Base-by-base conservation (phyloP, 176 grass and related monocot species). In the Eleusine coracana region DNA sequence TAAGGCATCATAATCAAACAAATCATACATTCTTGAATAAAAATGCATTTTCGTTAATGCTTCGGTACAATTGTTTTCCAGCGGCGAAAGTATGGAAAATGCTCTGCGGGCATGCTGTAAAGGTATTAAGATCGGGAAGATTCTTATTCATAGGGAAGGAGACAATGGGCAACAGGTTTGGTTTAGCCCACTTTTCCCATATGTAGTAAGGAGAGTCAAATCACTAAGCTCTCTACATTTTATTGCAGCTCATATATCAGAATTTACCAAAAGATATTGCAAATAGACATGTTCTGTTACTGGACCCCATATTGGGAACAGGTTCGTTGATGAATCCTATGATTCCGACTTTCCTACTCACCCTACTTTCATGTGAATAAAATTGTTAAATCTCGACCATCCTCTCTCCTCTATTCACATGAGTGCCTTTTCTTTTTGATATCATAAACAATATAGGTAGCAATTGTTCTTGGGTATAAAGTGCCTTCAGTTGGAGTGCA, bases 281-380 rank as follows among this genome's bases (percentile, higher is more conserved):
- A 86, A 94, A 94, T 84, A 92, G 96, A 65, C 87, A 99, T 90
- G 96, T 99, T 48, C 89, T 99, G 51, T 70, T 99, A 60, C 83
- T 99, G 93, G 96, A 96, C 80, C 96, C 96, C 56, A 99, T 99
- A 88, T 70, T 99, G 37, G 96, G 91, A 82, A 99, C 96, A 92
- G 96, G 96, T 99, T 89, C 36, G 87, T 90, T 79, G 40, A 64
- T 79, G 46, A 50, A 77, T 73, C 29, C 48, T 56, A 39, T 82
- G 46, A 60, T 82, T 68, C n/a, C 29, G 46, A 21, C 39, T 27
- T 74, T 36, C 21, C 23, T 73, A 12, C 73, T 4, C 5, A 66
- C 75, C 60, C 52, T 42, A 71, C 23, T n/a, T 88, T 66, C 27
- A 45, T 42, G 23, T 55, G n/a, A 34, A 63, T 62, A 39, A 50